Base-by-base conservation (phyloP, 148 eudicot genomes). In the Rhododendron mucronatum region DNA sequence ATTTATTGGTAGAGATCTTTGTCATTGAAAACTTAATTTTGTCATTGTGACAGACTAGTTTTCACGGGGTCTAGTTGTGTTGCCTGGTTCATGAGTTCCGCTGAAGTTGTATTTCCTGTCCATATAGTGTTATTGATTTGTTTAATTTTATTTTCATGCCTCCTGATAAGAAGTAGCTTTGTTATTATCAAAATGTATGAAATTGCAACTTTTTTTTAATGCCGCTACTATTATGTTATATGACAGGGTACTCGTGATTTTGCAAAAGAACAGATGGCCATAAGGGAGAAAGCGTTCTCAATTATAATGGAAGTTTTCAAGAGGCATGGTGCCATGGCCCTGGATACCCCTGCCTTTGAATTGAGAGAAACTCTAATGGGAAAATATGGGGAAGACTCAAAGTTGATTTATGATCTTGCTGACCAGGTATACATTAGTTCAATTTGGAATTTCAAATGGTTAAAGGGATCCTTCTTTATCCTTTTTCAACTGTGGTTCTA, bases 261-360 rank as follows among this genome's bases (percentile, higher is more conserved):
- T 90, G 92, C 99, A 67, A 95, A 94, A 87, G 98, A 95, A 86
- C 98, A 95, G 88, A 97, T 97, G 98, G 86, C 95, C 13, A 91
- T 95, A 57, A 92, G 99, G 89, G 95, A 94, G 86, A 94, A 82
- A 87, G 94, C 98, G 50, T 97, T 97, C 82, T 86, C 96, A 26
- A 92, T 94, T 53, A 94, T 97, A 51, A 81, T 80, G 23, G 89
- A 93, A n/a, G 95, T 95, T 85, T 97, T 97, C 89, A 93, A 94
- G 89, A 94, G 93, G 93, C 99, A 97, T 80, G 99, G 98, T 78
- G 99, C 98, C 26, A 91, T 86, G 86, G 95, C 98, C 37, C 89
- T 97, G 55, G 98, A 97, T 91, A 97, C 99, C 39, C 99, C 99
- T 89, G 98, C 88, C 80, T 95, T 97, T 91, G 99, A 97, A 89